These are phyloP conservation scores for Phytomonas serpens DNA, from an alignment of 208 protist genomes.

Conservation along the genomic window DNA sequence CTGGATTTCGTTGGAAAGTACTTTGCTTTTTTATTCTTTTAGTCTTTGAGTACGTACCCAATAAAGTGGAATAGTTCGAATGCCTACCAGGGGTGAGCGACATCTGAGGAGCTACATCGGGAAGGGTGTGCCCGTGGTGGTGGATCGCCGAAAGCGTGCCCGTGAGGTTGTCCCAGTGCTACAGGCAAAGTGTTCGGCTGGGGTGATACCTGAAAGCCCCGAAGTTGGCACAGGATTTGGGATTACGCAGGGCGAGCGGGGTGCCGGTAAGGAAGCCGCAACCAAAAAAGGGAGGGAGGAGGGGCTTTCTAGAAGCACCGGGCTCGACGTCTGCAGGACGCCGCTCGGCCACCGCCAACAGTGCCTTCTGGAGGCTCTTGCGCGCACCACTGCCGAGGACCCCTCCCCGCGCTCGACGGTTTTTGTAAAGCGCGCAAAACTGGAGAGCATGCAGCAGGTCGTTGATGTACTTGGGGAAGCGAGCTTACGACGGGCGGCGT, in stretches of 20 bases:
- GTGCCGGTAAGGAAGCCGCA: background rate
- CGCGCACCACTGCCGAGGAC: background rate
- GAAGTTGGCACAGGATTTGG: too few relatives aligned
- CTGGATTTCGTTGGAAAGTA: too few relatives aligned
- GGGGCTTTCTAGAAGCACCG: slow-evolving; percentile 9
- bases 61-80: background rate
- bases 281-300: too few relatives aligned
- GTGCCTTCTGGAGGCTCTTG: slow-evolving; percentile 16
- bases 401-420: background rate
- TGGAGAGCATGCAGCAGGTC: slow-evolving; percentile 12
- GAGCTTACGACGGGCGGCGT: slow-evolving; percentile 24
- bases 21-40: too few relatives aligned
- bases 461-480: slow-evolving; percentile 20
- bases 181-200: slow-evolving; percentile 11
- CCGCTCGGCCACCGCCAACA: slow-evolving; percentile 10
- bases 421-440: slow-evolving; percentile 23
- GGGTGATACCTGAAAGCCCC: background rate
- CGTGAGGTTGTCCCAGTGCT: slow-evolving; percentile 57
- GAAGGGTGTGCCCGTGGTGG: slow-evolving; percentile 12
- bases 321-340: slow-evolving; percentile 13
- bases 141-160: slow-evolving; percentile 27
- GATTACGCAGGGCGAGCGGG: background rate
- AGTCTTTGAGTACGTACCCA: too few relatives aligned
- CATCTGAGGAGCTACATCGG: slow-evolving; percentile 46
- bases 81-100: slow-evolving; percentile 31